Conservation (phyloP, 257 asterid genomes). For the Capsicum rhomboideum region DNA sequence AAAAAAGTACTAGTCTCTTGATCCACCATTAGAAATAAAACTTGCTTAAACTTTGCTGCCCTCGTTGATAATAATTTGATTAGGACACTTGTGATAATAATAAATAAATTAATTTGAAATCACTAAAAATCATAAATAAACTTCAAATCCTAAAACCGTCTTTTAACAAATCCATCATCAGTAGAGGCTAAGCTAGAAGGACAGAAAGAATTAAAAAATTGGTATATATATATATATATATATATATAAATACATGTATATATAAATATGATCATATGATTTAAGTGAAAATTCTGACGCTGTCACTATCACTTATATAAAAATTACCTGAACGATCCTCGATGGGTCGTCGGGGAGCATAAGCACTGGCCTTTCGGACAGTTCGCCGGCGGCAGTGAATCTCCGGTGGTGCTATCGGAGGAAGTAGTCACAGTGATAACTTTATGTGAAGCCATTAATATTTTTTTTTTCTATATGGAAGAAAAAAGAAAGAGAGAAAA, state of each 20-base stretch:
- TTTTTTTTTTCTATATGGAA: not conserved
- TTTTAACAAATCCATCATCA: too few relatives aligned
- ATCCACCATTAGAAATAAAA: not conserved
- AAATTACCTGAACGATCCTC: constrained; percentile 10
- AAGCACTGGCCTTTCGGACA: constrained; percentile 15
- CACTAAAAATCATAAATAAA: too few relatives aligned
- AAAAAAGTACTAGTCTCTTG: not conserved
- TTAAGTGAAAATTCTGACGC: not conserved
- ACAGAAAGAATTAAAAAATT: too few relatives aligned
- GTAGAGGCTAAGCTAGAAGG: too few relatives aligned
- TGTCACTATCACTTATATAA: not conserved
- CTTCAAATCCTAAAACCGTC: too few relatives aligned
- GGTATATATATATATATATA: too few relatives aligned
- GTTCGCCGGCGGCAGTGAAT: not conserved
- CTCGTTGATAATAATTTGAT: too few relatives aligned
- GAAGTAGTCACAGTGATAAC: not conserved
- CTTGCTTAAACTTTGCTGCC: too few relatives aligned
- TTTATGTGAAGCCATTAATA: not conserved
- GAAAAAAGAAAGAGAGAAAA: not conserved
- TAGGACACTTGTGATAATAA: too few relatives aligned
- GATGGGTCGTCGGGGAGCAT: constrained; percentile 19
- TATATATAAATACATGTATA: too few relatives aligned
- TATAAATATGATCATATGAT: too few relatives aligned
- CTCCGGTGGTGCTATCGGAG: not conserved
- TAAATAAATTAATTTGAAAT: too few relatives aligned